Base-by-base conservation (phyloP, 345 rosid species). In the Melastoma malabathricum region DNA sequence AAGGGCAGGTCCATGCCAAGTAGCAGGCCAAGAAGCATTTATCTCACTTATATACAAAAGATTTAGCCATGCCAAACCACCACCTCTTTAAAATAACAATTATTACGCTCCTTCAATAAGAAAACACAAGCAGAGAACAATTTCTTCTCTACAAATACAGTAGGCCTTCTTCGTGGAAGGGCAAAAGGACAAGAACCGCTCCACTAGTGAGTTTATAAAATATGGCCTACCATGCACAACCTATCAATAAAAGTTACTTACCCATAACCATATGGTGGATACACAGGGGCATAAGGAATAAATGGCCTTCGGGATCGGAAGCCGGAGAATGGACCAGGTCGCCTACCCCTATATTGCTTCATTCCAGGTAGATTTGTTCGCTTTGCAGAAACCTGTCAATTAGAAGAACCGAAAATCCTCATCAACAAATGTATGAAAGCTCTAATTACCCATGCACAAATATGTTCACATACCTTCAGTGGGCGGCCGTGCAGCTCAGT, bases 401-500 rank as follows among this genome's bases (percentile, higher is more conserved):
- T 57, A 56, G 54, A 55, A 55, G 17, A 55, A 39, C 47, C 43
- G 51, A 20, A 18, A 47, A 46, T 19, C 58, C 31, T 17, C 46
- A 51, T 10, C 51, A 50, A 14, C 48, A 38, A 20, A 13, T 34
- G 10, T 41, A 34, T 22, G 23, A 25, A 4, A 13, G 20, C 27
- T 31, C 60, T 23, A 47, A 14, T 47, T 15, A 15, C 43, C 29
- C 19, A 54, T 43, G 15, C 1, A 43, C 39, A 34, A 34, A 43
- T 29, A 12, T 53, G 14, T 31, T 49, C 23, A 48, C 51, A 44
- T 43, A 92, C 98, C 97, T 92, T 92, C 44, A 92, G 69, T 63
- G 81, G 97, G 41, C 98, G 98, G 50, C 98, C 98, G 61, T 92
- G 98, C 48, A 92, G 68, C 61, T 92, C 98, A 10, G 98, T 75